These are phyloP conservation scores for Kodamaea kaohsiungensis DNA, from an alignment of 805 yeast species.

Conservation along the genomic window DNA sequence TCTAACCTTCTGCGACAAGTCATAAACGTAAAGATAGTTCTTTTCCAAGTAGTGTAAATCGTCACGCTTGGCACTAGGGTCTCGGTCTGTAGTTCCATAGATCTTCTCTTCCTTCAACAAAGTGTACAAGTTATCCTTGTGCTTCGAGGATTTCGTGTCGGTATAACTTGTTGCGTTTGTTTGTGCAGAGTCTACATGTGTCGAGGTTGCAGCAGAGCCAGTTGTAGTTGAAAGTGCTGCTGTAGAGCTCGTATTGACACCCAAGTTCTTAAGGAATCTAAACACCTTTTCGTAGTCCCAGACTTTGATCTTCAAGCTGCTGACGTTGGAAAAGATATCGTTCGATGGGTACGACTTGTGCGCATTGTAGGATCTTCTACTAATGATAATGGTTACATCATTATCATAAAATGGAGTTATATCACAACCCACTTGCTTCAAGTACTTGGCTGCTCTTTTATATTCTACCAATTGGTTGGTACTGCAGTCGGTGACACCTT, in stretches of 20 bases:
- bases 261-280: conserved; percentile 70
- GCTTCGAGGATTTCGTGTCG: conserved; percentile 8
- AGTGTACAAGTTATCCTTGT: conserved; percentile 34
- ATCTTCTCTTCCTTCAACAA: conserved; percentile 81
- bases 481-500: conserved; percentile 42
- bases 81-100: conserved; percentile 86
- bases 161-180: neutral
- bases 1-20: conserved; percentile 70
- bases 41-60: conserved; percentile 81
- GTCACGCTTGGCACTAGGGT: conserved; percentile 80
- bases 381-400: conserved; percentile 72
- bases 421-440: conserved; percentile 50
- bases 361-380: conserved; percentile 54
- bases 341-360: conserved; percentile 42
- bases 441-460: conserved; percentile 44
- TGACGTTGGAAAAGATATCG: conserved; percentile 70
- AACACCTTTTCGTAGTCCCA: conserved; percentile 88
- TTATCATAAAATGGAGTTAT: conserved; percentile 52
- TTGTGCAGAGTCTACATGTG: neutral
- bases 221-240: neutral
- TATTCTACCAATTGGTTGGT: conserved; percentile 36
- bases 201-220: neutral
- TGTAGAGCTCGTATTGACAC: conserved; percentile 21
- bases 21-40: conserved; percentile 74
- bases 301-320: conserved; percentile 64